phyloP scores from a whole-genome alignment of 176 grass and related monocot genomes.

The Themeda triandra region DNA sequence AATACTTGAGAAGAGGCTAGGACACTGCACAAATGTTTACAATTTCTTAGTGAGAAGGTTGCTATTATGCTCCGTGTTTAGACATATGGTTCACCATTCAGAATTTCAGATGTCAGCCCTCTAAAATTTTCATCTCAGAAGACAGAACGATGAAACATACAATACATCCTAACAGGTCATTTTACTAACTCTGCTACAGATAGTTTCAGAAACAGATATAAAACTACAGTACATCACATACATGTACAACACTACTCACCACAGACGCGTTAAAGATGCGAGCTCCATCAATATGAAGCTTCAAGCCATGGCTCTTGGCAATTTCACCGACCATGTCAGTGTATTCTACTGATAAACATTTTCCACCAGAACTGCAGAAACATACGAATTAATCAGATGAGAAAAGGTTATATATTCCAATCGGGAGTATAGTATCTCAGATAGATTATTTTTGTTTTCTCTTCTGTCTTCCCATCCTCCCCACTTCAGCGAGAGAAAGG shows the following conservation, averaged over 20 bases:
- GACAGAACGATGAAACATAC: not conserved
- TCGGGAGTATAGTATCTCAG: not conserved
- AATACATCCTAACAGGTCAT: not conserved
- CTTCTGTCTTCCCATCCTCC: not conserved
- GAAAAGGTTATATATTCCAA: not conserved
- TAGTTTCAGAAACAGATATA: not conserved
- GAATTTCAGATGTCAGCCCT: not conserved
- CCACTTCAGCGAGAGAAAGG: not conserved
- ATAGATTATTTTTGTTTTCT: not conserved
- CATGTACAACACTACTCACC: constrained; percentile 45
- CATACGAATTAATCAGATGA: not conserved
- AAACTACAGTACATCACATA: not conserved
- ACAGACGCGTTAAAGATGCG: constrained; percentile 95
- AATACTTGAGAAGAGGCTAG: not conserved
- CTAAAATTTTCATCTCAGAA: not conserved
- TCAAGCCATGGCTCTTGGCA: constrained; percentile 71
- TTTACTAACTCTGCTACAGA: not conserved
- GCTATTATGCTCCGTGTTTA: not conserved
- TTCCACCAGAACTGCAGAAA: constrained; percentile 65
- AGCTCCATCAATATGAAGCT: constrained; percentile 95
- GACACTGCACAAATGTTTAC: not conserved
- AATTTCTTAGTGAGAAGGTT: not conserved
- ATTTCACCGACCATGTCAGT: constrained; percentile 77
- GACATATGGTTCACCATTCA: not conserved
- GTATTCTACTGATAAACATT: constrained; percentile 72